Percentiles rank a stretch among this genome's conserved stretches.
Conservation (phyloP, 768 basidiomycete species). For the Lactifluus subvellereus region DNA sequence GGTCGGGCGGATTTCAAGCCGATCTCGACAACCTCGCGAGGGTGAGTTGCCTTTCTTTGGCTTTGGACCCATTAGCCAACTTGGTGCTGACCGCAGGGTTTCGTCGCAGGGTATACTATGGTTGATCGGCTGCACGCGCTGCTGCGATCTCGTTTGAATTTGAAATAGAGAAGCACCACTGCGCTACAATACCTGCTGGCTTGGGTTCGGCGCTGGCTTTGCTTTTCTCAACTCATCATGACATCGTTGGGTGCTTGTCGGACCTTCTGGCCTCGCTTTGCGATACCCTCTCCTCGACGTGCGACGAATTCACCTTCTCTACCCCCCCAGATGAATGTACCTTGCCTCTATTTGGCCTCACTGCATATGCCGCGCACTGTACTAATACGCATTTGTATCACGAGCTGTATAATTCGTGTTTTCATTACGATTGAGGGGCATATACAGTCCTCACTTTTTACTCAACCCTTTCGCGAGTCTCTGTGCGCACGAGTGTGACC, state of each 20-base stretch:
- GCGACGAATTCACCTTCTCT: not conserved
- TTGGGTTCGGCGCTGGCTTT: constrained; percentile 13
- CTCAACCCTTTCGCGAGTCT: not conserved
- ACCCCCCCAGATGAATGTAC: not conserved
- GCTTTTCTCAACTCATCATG: not conserved
- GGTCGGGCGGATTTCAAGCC: constrained; percentile 77
- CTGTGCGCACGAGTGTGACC: no score
- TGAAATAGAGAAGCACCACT: constrained; percentile 12
- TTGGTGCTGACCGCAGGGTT: not conserved
- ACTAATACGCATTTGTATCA: constrained; percentile 22
- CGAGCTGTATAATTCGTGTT: constrained; percentile 19
- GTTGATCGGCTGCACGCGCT: constrained; percentile 19
- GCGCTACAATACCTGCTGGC: constrained; percentile 2
- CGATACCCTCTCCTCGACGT: not conserved
- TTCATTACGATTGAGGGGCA: constrained; percentile 7
- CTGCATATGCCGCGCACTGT: constrained; percentile 19
- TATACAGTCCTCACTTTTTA: not conserved
- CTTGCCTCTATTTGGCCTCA: not conserved
- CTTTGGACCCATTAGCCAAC: not conserved
- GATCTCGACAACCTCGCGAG: constrained; percentile 69
- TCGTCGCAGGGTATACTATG: constrained; percentile 20
- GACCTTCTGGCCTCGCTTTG: constrained; percentile 1
- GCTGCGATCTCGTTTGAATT: constrained; percentile 9
- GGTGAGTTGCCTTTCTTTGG: constrained; percentile 43
- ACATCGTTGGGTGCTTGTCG: constrained; percentile 1